Base-by-base conservation (phyloP, 495 filamentous ascomycete genomes). In the Aspergillus funiculosus region DNA sequence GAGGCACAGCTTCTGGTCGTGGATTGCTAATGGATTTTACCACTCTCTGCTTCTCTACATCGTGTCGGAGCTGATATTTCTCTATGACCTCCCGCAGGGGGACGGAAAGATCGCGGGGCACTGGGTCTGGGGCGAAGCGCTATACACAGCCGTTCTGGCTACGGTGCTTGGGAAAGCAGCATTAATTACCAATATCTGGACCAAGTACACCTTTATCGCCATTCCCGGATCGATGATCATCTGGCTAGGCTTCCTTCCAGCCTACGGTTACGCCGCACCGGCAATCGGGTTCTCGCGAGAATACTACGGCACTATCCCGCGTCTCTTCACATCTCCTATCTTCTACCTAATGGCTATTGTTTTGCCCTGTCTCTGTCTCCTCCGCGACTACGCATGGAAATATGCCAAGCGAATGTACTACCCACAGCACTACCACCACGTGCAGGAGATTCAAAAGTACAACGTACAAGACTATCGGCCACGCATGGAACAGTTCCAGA, bases 401-500 rank as follows among this genome's bases (percentile, higher is more conserved):
- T 90, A 87, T 57, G 82, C 81, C 50, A 96, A 94, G 72, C 82
- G 94, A 28, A 94, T 99, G 86, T 96, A 96, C 70, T 82, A 80
- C 47, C 94, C 94, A 28, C 86, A 96, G 69, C 79, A 87, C 24
- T 99, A 99, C 58, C 94, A 99, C 56, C 94, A 99, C 64, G 88
- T 99, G 32, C 94, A 99, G 69, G 94, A 99, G 68, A 99, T 99
- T 52, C 94, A 99, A 66, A 99, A 99, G 67, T 99, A 95, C 71
- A 99, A 99, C 57, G 94, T 99, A 42, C 94, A 97, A 66, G 94
- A 99, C 70, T 99, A 99, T 63, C 77, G 94, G 50, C 92, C 92
- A 30, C 74, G 91, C 77, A 99, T 99, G 92, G 92, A 99, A 64
- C 92, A 99, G 67, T 99, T 99, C 79, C 92, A 99, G 67, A 99